Percentiles rank a stretch among this genome's conserved stretches.
phyloP scores from a whole-genome alignment of 148 eudicot species.

The Gaultheria prostrata region DNA sequence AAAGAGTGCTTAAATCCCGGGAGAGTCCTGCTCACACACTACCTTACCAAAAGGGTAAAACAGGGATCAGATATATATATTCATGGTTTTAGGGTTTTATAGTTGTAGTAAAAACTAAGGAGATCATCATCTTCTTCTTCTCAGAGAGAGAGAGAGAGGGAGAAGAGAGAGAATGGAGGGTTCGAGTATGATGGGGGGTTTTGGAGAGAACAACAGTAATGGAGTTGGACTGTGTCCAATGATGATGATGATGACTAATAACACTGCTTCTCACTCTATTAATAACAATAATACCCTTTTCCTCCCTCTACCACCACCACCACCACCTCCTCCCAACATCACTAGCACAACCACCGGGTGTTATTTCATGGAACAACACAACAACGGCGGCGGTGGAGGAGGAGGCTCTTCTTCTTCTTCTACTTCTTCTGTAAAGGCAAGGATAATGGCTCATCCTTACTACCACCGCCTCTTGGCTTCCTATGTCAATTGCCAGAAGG shows the following conservation, averaged over 20 bases:
- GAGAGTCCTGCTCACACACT: slow-evolving; percentile 35
- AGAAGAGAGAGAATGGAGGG: slow-evolving; percentile 29
- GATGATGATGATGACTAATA: slow-evolving; percentile 48
- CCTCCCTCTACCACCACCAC: slow-evolving; percentile 24
- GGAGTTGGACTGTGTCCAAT: slow-evolving; percentile 42
- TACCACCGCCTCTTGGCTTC: slow-evolving; percentile 83
- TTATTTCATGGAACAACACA: slow-evolving; percentile 32
- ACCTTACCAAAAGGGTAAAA: slow-evolving; percentile 2
- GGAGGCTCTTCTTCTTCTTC: slow-evolving; percentile 17
- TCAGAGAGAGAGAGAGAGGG: slow-evolving; percentile 20
- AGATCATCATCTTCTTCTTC: not conserved
- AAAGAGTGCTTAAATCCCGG: slow-evolving; percentile 72
- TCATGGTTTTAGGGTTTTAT: slow-evolving; percentile 29
- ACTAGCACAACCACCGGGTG: slow-evolving; percentile 19
- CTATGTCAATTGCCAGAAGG: slow-evolving; percentile 81
- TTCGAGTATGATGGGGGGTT: slow-evolving; percentile 43
- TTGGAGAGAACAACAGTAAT: slow-evolving; percentile 37
- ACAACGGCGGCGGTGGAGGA: slow-evolving; percentile 14
- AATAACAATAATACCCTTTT: slow-evolving; percentile 24
- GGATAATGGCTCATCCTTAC: slow-evolving; percentile 91
- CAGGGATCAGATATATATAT: not conserved
- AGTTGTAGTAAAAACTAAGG: slow-evolving; percentile 6
- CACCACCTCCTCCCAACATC: slow-evolving; percentile 22
- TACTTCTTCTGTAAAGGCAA: slow-evolving; percentile 47
- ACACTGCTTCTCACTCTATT: slow-evolving; percentile 24